Evolutionary conservation across 495 filamentous ascomycete species (phyloP), one percentile per base, ranked within the genome.

Genomic region (Penicillium waksmanii): DNA sequence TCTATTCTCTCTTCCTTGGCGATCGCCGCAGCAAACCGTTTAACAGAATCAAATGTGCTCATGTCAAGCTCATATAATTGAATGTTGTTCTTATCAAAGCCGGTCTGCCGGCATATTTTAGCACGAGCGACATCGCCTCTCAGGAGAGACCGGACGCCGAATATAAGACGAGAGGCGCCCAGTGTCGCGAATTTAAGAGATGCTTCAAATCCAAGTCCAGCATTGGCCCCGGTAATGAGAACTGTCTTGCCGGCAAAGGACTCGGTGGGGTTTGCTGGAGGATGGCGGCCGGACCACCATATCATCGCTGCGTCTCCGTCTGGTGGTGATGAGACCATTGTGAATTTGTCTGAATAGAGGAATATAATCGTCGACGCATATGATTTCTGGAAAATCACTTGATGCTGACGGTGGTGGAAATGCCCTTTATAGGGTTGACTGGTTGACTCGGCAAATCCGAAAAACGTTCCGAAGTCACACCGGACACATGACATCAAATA

Each of bases 1-100:
- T 57, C 23, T 2, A 48, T 48, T 12, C 10, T 23, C 23, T 11
- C 19, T 27, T 48, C 46, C 15, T 47, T 23, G 57, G 17, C 23
- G 42, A 54, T 23, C 17, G 21, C 51, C 6, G 33, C 36, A 17
- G 65, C 69, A 48, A 79, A 78, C 6, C 23, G 49, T 25, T 67
- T 56, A 12, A 76, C 64, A 33, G 56, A 67, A 11, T 61, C 65
- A 50, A 72, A 79, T 42, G 35, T 58, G 27, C 51, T 31, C 63
- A 80, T 65, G 57, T 80, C 77, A 5, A 60, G 38, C 33, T 60
- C 46, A 34, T 44, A 35, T 23, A 60, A 18, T 31, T 42, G 46
- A 23, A 60, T 49, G n/a, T 35, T 21, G 50, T 52, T 13, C 50
- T 17, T 21, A 13, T 18, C 38, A 3, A 75, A 65, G 5, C 25